phyloP scores from a whole-genome alignment of 1,139 yeast genomes.

The Protomyces inundatus region DNA sequence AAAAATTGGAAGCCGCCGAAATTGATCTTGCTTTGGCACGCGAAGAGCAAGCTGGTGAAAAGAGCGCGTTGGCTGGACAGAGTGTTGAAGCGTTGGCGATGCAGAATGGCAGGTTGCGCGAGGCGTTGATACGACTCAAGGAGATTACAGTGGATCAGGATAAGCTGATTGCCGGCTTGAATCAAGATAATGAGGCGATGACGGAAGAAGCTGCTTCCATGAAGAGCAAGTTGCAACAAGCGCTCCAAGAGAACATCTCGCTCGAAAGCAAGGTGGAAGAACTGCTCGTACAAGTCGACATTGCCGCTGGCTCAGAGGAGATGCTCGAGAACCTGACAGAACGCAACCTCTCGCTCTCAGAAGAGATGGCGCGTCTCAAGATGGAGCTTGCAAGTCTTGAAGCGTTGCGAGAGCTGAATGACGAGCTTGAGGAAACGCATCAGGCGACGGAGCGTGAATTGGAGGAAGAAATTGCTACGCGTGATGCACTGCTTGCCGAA shows the following conservation, averaged over 20 bases:
- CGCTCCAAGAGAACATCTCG: slow-evolving; percentile 36
- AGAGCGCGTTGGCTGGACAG: not conserved
- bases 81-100: slow-evolving; percentile 30
- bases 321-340: slow-evolving; percentile 54
- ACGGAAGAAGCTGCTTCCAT: slow-evolving; percentile 27
- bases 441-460: slow-evolving; percentile 53
- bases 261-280: slow-evolving; percentile 46
- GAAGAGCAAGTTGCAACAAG: slow-evolving; percentile 34
- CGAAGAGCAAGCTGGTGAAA: slow-evolving; percentile 29
- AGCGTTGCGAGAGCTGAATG: slow-evolving; percentile 55
- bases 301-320: slow-evolving; percentile 40
- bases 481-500: slow-evolving; percentile 28
- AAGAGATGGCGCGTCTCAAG: slow-evolving; percentile 42
- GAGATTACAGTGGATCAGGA: slow-evolving; percentile 41
- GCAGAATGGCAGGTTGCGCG: slow-evolving; percentile 44
- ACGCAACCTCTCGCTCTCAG: slow-evolving; percentile 49
- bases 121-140: slow-evolving; percentile 40
- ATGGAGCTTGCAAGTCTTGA: slow-evolving; percentile 53
- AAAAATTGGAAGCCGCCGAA: slow-evolving; percentile 42
- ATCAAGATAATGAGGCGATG: slow-evolving; percentile 39
- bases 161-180: slow-evolving; percentile 40
- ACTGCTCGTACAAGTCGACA: slow-evolving; percentile 44
- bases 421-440: slow-evolving; percentile 59
- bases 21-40: slow-evolving; percentile 41
- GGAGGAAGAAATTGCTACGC: slow-evolving; percentile 42